These are phyloP conservation scores for Camellia granthamiana DNA, from an alignment of 148 eudicot genomes.

Conservation along the genomic window DNA sequence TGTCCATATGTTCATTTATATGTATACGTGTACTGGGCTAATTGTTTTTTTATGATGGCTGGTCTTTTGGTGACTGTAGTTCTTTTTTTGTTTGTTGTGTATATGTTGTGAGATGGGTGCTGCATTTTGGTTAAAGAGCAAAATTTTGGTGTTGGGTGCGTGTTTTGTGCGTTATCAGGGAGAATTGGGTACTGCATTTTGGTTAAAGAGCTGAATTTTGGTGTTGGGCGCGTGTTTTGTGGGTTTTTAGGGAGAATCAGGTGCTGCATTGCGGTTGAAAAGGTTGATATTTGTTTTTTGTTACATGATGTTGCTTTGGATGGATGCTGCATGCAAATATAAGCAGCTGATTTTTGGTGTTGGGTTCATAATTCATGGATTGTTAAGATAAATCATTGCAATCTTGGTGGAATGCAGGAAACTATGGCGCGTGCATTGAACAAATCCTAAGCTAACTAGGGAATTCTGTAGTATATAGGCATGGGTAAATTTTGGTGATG, in stretches of 20 bases:
- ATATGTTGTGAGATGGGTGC: not conserved
- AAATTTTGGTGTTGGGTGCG: not conserved
- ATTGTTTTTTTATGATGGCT: not conserved
- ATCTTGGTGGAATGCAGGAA: no score
- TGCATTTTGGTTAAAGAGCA: not conserved
- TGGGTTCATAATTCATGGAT: no score
- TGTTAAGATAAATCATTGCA: no score
- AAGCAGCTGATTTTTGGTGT: no score
- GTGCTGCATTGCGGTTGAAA: conserved; percentile 8
- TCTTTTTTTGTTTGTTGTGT: no score
- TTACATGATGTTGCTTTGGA: no score
- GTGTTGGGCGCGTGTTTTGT: not conserved
- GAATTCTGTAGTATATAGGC: no score
- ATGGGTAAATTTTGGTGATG: not conserved
- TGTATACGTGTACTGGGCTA: not conserved
- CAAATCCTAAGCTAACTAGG: no score
- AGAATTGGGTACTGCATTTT: not conserved
- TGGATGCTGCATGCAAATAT: no score
- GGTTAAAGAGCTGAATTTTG: not conserved
- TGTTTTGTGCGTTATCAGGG: not conserved
- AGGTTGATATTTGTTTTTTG: not conserved
- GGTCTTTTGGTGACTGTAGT: not conserved
- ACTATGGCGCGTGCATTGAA: no score
- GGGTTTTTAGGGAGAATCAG: not conserved
- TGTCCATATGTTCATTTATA: not conserved